Base-by-base conservation (phyloP, 495 filamentous ascomycete species). In the Aspergillus baeticus region DNA sequence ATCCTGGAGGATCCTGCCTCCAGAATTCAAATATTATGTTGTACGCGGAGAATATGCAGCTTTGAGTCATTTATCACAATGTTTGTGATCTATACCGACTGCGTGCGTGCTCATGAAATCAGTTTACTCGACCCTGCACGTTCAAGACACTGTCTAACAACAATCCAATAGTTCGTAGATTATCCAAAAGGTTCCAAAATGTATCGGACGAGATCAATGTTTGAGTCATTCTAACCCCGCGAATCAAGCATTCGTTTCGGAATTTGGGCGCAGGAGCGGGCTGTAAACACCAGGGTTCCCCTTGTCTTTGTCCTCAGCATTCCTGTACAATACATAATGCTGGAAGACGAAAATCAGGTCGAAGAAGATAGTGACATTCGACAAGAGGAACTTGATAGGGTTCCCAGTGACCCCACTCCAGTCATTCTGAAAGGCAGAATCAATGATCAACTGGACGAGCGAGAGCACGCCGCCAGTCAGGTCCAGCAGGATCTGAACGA, bases 361-460 rank as follows among this genome's bases (percentile, higher is more conserved):
- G 64, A 96, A 97, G n/a, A 88, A 57, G 54, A 97, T 86, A 38
- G 85, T 87, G 48, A 96, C 79, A 63, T 94, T 92, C 6, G 87
- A 86, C 43, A 98, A 75, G 14, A 84, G 83, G 49, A 98, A 81
- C 72, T 98, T 98, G 59, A 92, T 85, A 3, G 93, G 91, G 60
- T 98, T 98, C 0, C 95, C 94, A 0, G 85, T 87, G 52, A 98
- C 77, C 2, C 93, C 94, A 7, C 86, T 88, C 91, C 91, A 96
- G 69, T 96, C 90, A 29, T 77, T 77, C 65, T 96, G 88, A 10
- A 96, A 69, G 55, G 86, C 89, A 18, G 88, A 90, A 71, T 98
- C 94, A 42, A 97, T 81, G 8, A 88, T 67, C 51, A 96, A 77
- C 69, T 98, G 94, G 2, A 80, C 69, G 31, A 98, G 78, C 26